These are phyloP conservation scores for Phytophthora pseudosyringae DNA, from an alignment of 352 stramenopile species.

Conservation along the genomic window DNA sequence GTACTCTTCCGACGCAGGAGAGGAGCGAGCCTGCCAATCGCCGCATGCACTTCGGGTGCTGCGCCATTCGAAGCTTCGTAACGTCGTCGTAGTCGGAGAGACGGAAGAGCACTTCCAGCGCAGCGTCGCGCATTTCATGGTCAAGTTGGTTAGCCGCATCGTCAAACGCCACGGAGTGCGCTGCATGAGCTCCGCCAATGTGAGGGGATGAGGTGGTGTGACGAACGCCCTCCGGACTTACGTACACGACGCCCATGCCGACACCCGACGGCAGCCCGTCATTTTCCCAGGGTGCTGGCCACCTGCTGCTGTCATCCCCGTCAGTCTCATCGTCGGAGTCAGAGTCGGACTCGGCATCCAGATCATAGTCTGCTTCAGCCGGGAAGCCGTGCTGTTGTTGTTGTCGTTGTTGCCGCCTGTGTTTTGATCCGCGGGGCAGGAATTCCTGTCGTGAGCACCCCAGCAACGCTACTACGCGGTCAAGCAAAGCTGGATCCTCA, in stretches of 20 bases:
- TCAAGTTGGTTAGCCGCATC: conserved; percentile 63
- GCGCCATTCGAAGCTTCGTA: conserved; percentile 73
- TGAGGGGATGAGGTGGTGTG: conserved; percentile 44
- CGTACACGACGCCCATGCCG: conserved; percentile 83
- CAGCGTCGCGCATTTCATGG: conserved; percentile 79
- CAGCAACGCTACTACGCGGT: conserved; percentile 60
- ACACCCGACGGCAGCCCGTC: conserved; percentile 69
- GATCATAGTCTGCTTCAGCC: conserved; percentile 53
- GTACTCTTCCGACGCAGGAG: conserved; percentile 76
- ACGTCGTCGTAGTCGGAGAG: conserved; percentile 67
- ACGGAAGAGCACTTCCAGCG: conserved; percentile 76
- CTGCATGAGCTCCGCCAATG: conserved; percentile 34
- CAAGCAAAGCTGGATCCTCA: conserved; percentile 49
- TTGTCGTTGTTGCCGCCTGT: conserved; percentile 28
- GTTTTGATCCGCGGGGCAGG: conserved; percentile 29
- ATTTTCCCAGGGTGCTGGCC: conserved; percentile 81
- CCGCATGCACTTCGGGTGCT: conserved; percentile 68
- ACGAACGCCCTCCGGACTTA: conserved; percentile 69
- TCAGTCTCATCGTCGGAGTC: conserved; percentile 67
- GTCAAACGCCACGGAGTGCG: conserved; percentile 31
- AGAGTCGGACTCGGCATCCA: conserved; percentile 50
- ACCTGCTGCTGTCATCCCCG: conserved; percentile 59
- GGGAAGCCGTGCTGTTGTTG: conserved; percentile 33
- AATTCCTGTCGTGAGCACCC: conserved; percentile 66
- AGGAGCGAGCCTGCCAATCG: conserved; percentile 60